Evolutionary conservation across 1,139 yeast species (phyloP), one percentile per base, ranked within the genome.

Genomic region (Kodamaea sp.): DNA sequence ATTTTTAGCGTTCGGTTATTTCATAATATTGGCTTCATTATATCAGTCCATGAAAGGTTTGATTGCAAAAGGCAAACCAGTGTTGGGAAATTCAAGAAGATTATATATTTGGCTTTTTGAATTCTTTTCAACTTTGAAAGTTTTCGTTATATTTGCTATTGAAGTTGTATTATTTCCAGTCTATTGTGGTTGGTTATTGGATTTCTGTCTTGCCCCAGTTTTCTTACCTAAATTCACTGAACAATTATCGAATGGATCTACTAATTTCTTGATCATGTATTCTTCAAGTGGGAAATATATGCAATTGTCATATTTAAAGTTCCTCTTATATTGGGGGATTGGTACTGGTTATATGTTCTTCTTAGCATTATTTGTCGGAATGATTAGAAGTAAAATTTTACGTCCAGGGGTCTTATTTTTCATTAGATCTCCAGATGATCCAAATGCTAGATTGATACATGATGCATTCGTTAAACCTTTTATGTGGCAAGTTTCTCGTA

Each of bases 391-490:
- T 31, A 65, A 69, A 40, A 81, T 89, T 31, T 73, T 92, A 48
- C 77, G 99, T 40, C 83, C 87, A 0, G 99, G 98, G 6, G 96
- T 88, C 2, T 67, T 92, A 32, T 92, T 80, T 60, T 92, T 94
- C 63, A 86, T 94, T 41, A 74, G 96, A 47, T 89, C 95, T 26
- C 96, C 97, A 2, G 96, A 90, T 50, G 97, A 92, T 56, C 96
- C 96, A 25, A 84, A 88, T 50, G 82, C 89, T 32, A 79, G 92
- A 46, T 77, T 94, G n/a, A 75, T 92, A 34, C 92, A 88, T 49
- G 96, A 90, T 56, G 94, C 95, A 1, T 64, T 92, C 44, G 83
- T 84, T 39, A 80, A 85, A 47, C 87, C 96, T 1, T 72, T 90
- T 50, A 48, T 64, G 9, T 66, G 84, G 33, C 97, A 92, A 57